phyloP scores from a whole-genome alignment of 2,329 filamentous ascomycete genomes.

The Alternaria postmessia region DNA sequence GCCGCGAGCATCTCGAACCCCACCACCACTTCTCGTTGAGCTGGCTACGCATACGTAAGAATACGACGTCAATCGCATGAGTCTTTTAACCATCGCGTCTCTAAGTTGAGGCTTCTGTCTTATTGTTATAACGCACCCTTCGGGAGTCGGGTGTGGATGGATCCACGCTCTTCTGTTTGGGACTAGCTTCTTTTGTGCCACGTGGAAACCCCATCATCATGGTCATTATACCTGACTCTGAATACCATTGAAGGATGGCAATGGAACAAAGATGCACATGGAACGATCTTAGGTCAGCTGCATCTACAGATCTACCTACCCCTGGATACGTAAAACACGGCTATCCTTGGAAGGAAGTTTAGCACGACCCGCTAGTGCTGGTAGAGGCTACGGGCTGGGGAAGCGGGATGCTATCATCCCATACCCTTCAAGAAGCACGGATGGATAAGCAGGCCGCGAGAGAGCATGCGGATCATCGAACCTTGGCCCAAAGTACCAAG shows the following conservation, averaged over 20 bases:
- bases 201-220: not conserved
- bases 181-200: not conserved
- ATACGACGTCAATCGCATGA: not conserved
- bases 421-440: constrained; percentile 1
- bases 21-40: not conserved
- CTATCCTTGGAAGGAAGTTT: constrained; percentile 1
- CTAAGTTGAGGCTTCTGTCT: not conserved
- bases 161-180: not conserved
- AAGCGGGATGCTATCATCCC: constrained; percentile 10
- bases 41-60: not conserved
- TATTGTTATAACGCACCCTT: not conserved
- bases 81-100: not conserved
- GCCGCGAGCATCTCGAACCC: not conserved
- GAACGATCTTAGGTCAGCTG: not conserved
- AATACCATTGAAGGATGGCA: not conserved
- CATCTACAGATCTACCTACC: constrained; percentile 4
- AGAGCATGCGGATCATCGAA: not conserved
- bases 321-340: constrained; percentile 4
- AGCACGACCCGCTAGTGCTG: constrained; percentile 1
- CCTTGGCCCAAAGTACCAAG: not conserved
- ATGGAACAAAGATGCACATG: not conserved
- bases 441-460: constrained; percentile 3
- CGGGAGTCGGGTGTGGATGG: not conserved
- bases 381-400: constrained; percentile 14
- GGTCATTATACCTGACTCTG: not conserved